Conservation (phyloP, 2,329 filamentous ascomycete genomes). For the Colletotrichum sp. region DNA sequence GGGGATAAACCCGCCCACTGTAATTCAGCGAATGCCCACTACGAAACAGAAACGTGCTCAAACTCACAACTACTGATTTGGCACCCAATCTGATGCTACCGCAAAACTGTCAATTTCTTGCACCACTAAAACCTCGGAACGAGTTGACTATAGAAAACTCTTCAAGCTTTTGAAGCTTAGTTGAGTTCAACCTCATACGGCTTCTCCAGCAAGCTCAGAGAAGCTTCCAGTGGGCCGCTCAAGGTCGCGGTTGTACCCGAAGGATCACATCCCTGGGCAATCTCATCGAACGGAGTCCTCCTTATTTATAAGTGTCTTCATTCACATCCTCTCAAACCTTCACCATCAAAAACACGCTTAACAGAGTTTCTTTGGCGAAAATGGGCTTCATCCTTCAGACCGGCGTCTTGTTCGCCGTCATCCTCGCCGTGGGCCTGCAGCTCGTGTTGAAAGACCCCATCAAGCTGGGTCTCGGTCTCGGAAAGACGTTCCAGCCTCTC, state of each 20-base stretch:
- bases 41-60: neutral
- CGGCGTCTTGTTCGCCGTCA: slow-evolving; percentile 12
- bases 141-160: neutral
- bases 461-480: slow-evolving; percentile 26
- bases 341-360: neutral
- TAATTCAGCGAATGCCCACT: neutral
- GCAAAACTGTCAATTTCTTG: neutral
- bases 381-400: slow-evolving; percentile 8
- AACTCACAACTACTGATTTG: neutral
- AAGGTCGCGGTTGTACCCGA: neutral
- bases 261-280: neutral
- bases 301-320: neutral
- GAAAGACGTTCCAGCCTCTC: slow-evolving; percentile 28
- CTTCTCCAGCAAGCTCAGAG: neutral
- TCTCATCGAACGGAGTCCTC: neutral
- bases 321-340: neutral
- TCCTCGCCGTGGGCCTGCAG: slow-evolving; percentile 24
- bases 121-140: neutral
- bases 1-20: neutral
- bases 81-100: neutral
- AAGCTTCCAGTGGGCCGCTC: neutral
- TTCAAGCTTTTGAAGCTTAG: neutral
- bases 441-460: slow-evolving; percentile 24
- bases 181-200: neutral
- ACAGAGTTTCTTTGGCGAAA: neutral